These are phyloP conservation scores for Thelonectria rubi DNA, from an alignment of 2,329 filamentous ascomycete genomes.

Conservation along the genomic window DNA sequence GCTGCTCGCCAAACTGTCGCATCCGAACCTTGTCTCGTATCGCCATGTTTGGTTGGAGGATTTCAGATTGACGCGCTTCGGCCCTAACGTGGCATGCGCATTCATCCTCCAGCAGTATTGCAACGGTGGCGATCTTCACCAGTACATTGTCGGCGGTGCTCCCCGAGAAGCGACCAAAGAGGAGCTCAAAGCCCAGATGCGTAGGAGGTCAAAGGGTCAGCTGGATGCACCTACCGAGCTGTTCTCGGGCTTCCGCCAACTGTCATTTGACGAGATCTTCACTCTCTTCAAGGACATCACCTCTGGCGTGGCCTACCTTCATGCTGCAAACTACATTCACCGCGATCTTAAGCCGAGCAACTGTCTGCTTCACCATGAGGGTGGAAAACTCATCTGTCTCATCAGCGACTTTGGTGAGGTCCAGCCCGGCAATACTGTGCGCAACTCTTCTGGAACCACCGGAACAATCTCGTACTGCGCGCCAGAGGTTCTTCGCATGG, in stretches of 20 bases:
- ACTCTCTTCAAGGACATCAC: slow-evolving; percentile 97
- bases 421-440: slow-evolving; percentile 80
- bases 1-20: slow-evolving; percentile 87
- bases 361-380: slow-evolving; percentile 84
- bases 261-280: slow-evolving; percentile 90
- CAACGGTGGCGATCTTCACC: slow-evolving; percentile 89
- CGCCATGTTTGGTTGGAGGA: slow-evolving; percentile 98
- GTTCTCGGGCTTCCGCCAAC: slow-evolving; percentile 50
- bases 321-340: slow-evolving; percentile 92
- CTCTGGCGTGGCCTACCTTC: slow-evolving; percentile 88
- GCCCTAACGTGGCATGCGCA: slow-evolving; percentile 90
- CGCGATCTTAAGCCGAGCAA: slow-evolving; percentile 96
- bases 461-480: slow-evolving; percentile 98
- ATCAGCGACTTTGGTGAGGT: slow-evolving; percentile 99
- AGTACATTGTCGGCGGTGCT: slow-evolving; percentile 79
- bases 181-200: slow-evolving; percentile 86
- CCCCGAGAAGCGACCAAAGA: slow-evolving; percentile 76
- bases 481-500: slow-evolving; percentile 84
- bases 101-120: slow-evolving; percentile 99
- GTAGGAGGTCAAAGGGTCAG: slow-evolving; percentile 82
- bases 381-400: slow-evolving; percentile 76
- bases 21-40: slow-evolving; percentile 95
- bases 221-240: slow-evolving; percentile 68
- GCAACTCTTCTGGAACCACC: slow-evolving; percentile 92
- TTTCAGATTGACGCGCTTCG: slow-evolving; percentile 82